These are phyloP conservation scores for Alternaria gaisen DNA, from an alignment of 2,329 filamentous ascomycete genomes.

Conservation along the genomic window DNA sequence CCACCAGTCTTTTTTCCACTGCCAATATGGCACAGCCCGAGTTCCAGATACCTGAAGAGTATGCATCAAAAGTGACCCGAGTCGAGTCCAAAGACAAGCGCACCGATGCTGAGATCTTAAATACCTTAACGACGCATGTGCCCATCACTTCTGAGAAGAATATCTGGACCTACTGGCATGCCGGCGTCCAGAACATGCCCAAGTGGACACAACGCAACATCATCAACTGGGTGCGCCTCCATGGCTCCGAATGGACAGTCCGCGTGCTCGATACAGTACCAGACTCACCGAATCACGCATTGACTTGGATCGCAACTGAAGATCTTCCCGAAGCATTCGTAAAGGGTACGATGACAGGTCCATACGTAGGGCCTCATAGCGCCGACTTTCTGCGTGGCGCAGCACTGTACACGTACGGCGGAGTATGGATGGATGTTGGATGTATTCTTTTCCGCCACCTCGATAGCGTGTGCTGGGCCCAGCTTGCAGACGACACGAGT, in stretches of 20 bases:
- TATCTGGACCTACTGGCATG: constrained; percentile 55
- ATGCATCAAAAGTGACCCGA: constrained; percentile 21
- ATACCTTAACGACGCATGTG: constrained; percentile 17
- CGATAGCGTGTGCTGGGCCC: constrained; percentile 53
- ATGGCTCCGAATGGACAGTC: constrained; percentile 53
- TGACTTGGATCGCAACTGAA: constrained; percentile 49
- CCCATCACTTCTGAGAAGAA: constrained; percentile 53
- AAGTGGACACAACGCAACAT: constrained; percentile 55
- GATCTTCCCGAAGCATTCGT: constrained; percentile 53
- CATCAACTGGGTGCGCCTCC: constrained; percentile 53
- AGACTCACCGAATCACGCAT: constrained; percentile 51
- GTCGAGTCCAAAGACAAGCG: constrained; percentile 29
- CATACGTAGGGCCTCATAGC: constrained; percentile 55
- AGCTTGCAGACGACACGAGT: constrained; percentile 50
- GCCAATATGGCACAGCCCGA: constrained; percentile 7
- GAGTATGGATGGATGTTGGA: constrained; percentile 55
- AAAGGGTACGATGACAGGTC: constrained; percentile 56
- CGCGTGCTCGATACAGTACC: constrained; percentile 53
- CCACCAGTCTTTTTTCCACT: neutral
- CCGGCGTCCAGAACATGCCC: constrained; percentile 48
- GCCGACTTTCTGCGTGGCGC: constrained; percentile 60
- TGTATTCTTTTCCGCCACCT: constrained; percentile 50
- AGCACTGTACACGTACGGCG: constrained; percentile 52
- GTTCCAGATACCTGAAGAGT: constrained; percentile 25
- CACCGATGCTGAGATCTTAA: constrained; percentile 32